Percentiles rank a stretch among this genome's conserved stretches.
Conservation (phyloP, 805 yeast species). For the Myxozyma udenii region DNA sequence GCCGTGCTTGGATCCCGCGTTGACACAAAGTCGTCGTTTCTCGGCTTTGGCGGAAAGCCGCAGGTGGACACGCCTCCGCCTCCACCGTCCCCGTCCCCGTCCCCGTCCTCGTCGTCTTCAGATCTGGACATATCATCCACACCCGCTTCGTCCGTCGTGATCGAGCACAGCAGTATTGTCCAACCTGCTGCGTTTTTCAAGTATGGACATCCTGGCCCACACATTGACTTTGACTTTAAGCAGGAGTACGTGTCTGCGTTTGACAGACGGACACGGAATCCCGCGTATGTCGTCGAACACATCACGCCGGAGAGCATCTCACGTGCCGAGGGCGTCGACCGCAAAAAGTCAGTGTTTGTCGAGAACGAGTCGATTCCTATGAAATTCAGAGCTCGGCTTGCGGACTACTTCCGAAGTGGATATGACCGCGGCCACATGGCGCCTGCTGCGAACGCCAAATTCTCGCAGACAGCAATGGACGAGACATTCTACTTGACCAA, state of each 20-base stretch:
- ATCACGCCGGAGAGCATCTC: conserved; percentile 69
- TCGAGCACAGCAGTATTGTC: conserved; percentile 36
- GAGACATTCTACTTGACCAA: conserved; percentile 88
- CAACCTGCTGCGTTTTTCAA: conserved; percentile 80
- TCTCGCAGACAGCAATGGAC: conserved; percentile 86
- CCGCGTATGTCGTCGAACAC: conserved; percentile 53
- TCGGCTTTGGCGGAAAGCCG: conserved; percentile 22
- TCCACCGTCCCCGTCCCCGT: not conserved
- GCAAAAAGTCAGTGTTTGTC: conserved; percentile 75
- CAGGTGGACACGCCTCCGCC: not conserved
- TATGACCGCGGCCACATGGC: conserved; percentile 89
- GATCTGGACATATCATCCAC: not conserved
- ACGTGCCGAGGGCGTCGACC: conserved; percentile 67
- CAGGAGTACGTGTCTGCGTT: conserved; percentile 81
- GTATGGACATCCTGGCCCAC: conserved; percentile 94
- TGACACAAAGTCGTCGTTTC: conserved; percentile 7
- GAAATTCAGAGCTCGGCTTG: conserved; percentile 68
- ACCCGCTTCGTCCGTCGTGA: conserved; percentile 30
- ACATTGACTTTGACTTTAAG: conserved; percentile 73
- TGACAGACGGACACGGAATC: conserved; percentile 80
- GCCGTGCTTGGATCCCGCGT: conserved; percentile 3
- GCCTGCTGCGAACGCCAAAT: conserved; percentile 96
- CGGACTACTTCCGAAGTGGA: conserved; percentile 91
- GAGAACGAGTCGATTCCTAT: conserved; percentile 84
- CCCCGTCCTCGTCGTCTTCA: conserved; percentile 1